These are phyloP conservation scores for Dujonia santamariae DNA, from an alignment of 1,139 yeast species.

Conservation along the genomic window DNA sequence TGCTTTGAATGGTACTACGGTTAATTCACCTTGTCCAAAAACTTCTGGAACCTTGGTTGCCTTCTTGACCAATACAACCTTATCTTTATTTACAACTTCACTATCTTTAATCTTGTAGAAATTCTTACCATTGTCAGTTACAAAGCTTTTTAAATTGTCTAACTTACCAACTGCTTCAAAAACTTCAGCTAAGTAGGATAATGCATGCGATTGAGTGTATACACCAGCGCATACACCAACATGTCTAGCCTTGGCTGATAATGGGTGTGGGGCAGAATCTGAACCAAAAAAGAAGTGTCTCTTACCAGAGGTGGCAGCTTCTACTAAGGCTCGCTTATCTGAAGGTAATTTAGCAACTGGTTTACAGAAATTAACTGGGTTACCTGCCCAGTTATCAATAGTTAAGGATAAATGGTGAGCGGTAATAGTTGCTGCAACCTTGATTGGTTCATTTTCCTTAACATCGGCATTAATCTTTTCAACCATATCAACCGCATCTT, in stretches of 20 bases:
- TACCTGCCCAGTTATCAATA: conserved; percentile 95
- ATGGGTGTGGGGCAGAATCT: conserved; percentile 96
- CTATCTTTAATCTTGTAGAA: conserved; percentile 59
- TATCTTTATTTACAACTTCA: conserved; percentile 43
- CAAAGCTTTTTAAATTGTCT: conserved; percentile 69
- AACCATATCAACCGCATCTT: conserved; percentile 79
- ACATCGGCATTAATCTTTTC: conserved; percentile 61
- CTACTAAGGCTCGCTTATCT: conserved; percentile 75
- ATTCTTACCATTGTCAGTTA: conserved; percentile 63
- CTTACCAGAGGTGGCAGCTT: conserved; percentile 89
- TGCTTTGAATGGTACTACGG: conserved; percentile 87
- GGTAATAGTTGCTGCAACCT: conserved; percentile 89
- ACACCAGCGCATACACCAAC: conserved; percentile 96
- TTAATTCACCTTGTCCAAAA: conserved; percentile 44
- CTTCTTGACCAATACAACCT: conserved; percentile 49
- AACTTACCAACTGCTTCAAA: conserved; percentile 68
- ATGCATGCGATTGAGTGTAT: conserved; percentile 80
- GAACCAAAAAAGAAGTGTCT: conserved; percentile 96
- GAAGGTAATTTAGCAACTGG: conserved; percentile 94
- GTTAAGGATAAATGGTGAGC: conserved; percentile 91
- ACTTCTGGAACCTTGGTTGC: conserved; percentile 57
- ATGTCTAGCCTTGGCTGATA: conserved; percentile 70
- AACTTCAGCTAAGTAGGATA: conserved; percentile 82
- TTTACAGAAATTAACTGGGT: conserved; percentile 91
- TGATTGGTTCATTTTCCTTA: conserved; percentile 39